These are phyloP conservation scores for Sporothrix phasma DNA, from an alignment of 2,329 filamentous ascomycete species.

Conservation along the genomic window DNA sequence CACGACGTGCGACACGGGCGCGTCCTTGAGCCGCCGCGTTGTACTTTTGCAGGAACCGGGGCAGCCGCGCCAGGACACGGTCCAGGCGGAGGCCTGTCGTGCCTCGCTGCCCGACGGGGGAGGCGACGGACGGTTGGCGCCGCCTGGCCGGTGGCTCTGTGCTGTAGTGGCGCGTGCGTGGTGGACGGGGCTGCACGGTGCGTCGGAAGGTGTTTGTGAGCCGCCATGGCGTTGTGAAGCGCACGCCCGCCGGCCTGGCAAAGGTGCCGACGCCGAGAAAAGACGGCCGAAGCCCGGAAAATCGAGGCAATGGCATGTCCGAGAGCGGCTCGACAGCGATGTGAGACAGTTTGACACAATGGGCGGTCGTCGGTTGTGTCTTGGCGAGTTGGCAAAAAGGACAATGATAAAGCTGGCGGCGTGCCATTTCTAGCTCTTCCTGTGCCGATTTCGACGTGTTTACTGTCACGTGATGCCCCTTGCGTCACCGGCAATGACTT, in stretches of 20 bases:
- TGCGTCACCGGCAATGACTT: background rate
- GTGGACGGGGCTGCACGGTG: background rate
- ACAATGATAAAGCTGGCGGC: background rate
- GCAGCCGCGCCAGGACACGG: slow-evolving; percentile 45
- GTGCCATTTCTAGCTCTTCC: background rate
- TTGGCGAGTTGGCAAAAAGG: background rate
- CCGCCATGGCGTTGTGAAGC: background rate
- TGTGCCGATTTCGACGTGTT: background rate
- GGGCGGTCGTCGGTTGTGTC: background rate
- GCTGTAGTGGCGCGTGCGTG: background rate
- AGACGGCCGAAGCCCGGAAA: background rate
- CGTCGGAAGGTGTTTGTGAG: background rate
- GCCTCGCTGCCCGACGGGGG: background rate
- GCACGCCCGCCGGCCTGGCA: background rate
- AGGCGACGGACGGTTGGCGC: background rate
- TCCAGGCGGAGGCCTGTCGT: slow-evolving; percentile 28
- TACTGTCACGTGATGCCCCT: slow-evolving; percentile 9
- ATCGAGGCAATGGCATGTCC: background rate
- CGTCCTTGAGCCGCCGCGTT: slow-evolving; percentile 59
- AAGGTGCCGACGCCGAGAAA: background rate
- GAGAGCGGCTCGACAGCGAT: too few relatives aligned
- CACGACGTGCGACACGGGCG: slow-evolving; percentile 71
- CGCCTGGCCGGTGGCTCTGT: background rate
- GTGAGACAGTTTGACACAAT: background rate
- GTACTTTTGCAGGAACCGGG: slow-evolving; percentile 58